These are phyloP conservation scores for Tylopilus intermedius DNA, from an alignment of 768 basidiomycete species.

Conservation along the genomic window DNA sequence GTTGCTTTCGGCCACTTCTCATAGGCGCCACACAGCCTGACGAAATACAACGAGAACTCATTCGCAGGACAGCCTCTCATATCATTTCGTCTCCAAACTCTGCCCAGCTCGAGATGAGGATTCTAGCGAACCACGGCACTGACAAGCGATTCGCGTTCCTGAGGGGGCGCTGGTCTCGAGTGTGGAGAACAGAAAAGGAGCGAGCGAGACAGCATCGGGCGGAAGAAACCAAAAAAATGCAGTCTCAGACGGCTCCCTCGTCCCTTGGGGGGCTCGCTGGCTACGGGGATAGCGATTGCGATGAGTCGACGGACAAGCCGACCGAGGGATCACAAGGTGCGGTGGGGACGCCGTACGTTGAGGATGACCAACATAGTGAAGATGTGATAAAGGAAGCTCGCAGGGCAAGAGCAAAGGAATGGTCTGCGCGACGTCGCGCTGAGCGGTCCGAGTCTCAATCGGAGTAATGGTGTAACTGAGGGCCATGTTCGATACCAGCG, in stretches of 20 bases:
- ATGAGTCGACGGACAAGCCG: slow-evolving; percentile 30
- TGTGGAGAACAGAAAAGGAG: slow-evolving; percentile 57
- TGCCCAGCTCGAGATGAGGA: slow-evolving; percentile 80
- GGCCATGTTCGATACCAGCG: background rate
- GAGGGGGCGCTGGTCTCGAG: slow-evolving; percentile 64
- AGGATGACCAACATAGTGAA: background rate
- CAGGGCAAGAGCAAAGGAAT: slow-evolving; percentile 53
- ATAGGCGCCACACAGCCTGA: slow-evolving; percentile 44
- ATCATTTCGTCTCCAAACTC: slow-evolving; percentile 69
- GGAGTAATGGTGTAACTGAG: background rate
- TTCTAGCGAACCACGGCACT: slow-evolving; percentile 77
- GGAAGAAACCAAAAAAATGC: slow-evolving; percentile 24
- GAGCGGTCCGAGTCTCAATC: slow-evolving; percentile 5
- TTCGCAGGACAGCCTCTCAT: slow-evolving; percentile 70
- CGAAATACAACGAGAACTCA: slow-evolving; percentile 55
- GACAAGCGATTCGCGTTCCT: slow-evolving; percentile 81
- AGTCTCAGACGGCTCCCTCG: background rate
- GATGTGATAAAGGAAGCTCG: slow-evolving; percentile 40
- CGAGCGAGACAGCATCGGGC: slow-evolving; percentile 32
- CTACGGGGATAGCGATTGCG: slow-evolving; percentile 57
- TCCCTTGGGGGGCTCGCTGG: slow-evolving; percentile 52
- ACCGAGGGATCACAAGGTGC: background rate
- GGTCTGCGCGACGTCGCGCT: slow-evolving; percentile 49
- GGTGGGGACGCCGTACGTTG: background rate
- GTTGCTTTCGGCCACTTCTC: slow-evolving; percentile 4